These are phyloP conservation scores for Rostrohypoxylon terebratum DNA, from an alignment of 495 filamentous ascomycete species.

Conservation along the genomic window DNA sequence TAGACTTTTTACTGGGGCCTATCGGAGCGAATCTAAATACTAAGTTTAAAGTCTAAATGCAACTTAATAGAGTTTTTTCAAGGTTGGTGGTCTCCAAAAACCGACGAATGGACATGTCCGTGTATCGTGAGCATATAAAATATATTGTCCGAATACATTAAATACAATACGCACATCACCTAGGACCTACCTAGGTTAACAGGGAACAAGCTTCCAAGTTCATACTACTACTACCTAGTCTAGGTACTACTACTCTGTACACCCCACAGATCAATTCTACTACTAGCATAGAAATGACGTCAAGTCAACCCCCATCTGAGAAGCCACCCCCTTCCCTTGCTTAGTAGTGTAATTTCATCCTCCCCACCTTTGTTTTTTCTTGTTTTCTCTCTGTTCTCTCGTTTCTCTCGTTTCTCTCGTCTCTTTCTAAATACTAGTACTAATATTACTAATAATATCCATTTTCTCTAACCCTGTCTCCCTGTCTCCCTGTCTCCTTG, in stretches of 20 bases:
- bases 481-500: not conserved
- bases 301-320: constrained; percentile 29
- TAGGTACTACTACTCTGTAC: too few species aligned
- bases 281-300: constrained; percentile 11
- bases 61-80: not conserved
- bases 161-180: constrained; percentile 2
- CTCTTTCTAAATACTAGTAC: too few species aligned
- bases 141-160: not conserved
- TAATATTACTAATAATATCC: too few species aligned
- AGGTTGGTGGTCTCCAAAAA: not conserved
- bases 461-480: too few species aligned
- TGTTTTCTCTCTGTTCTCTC: too few species aligned
- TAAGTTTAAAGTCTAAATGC: not conserved
- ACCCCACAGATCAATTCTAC: constrained; percentile 23
- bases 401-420: too few species aligned
- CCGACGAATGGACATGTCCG: not conserved
- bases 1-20: not conserved
- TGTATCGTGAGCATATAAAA: constrained; percentile 2
- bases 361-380: not conserved
- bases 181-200: too few species aligned
- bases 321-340: constrained; percentile 32
- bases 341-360: not conserved
- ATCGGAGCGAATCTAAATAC: not conserved
- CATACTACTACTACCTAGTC: too few species aligned
- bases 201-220: constrained; percentile 6